Conservation (phyloP, 2,329 filamentous ascomycete species). For the Stemphylium beticola region DNA sequence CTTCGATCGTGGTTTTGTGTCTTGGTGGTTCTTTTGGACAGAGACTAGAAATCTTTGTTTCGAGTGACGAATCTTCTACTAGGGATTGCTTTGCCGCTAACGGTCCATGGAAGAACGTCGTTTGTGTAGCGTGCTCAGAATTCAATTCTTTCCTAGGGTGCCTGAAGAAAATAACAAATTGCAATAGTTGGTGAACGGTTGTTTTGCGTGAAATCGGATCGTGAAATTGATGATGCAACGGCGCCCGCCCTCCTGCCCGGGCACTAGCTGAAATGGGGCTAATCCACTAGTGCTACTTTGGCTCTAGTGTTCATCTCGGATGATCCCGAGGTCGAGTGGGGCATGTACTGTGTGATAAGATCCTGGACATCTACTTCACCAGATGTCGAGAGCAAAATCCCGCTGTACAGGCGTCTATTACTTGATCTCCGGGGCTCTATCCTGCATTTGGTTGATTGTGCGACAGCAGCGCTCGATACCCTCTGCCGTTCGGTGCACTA, state of each 20-base stretch:
- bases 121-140: background rate
- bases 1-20: background rate
- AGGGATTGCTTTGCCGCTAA: background rate
- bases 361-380: no score
- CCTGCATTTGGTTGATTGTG: no score
- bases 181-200: background rate
- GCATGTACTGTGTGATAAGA: no score
- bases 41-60: constrained; percentile 4
- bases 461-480: background rate
- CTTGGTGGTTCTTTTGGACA: background rate
- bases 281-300: constrained; percentile 1
- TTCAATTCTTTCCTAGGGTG: background rate
- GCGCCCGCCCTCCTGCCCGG: background rate
- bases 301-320: background rate
- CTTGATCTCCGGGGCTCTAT: no score
- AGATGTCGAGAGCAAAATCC: no score
- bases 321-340: background rate
- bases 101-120: background rate
- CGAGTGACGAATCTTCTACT: background rate
- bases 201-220: background rate
- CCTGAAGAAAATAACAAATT: background rate
- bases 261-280: background rate
- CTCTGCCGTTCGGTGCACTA: background rate
- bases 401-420: no score
- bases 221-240: constrained; percentile 20